Evolutionary conservation across 1,139 yeast species (phyloP).

Genomic region (Taphrina deformans): DNA sequence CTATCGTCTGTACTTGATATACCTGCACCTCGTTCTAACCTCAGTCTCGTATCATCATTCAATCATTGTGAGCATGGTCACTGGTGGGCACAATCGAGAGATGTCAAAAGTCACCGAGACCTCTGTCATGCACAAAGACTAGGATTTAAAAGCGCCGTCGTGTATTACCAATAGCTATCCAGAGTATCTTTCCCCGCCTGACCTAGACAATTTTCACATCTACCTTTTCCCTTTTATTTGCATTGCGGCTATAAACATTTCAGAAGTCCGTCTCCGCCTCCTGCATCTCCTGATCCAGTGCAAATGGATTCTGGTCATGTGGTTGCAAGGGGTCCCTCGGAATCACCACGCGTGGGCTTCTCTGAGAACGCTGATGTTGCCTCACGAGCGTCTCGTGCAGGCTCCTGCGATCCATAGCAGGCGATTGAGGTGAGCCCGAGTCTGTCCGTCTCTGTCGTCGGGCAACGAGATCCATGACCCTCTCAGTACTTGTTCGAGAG

Average conservation of each 20-base stretch:
- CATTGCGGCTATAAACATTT: neutral
- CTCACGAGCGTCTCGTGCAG: slow-evolving; percentile 9
- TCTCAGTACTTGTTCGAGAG: neutral
- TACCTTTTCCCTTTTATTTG: neutral
- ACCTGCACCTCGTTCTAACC: no score
- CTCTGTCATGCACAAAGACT: neutral
- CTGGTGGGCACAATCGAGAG: no score
- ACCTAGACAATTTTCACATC: neutral
- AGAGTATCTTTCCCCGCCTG: neutral
- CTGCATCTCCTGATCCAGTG: slow-evolving; percentile 6
- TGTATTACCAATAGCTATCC: neutral
- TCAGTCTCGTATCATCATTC: no score
- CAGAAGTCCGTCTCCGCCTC: neutral
- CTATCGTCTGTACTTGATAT: no score
- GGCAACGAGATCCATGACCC: slow-evolving; percentile 5
- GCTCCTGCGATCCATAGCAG: neutral
- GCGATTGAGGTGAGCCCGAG: neutral
- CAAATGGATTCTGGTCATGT: neutral
- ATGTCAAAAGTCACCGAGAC: neutral
- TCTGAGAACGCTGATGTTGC: slow-evolving; percentile 7
- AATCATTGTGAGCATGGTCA: no score
- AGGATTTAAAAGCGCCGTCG: no score
- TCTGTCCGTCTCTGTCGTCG: neutral
- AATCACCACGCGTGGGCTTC: neutral
- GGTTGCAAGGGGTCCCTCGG: neutral